phyloP scores from a whole-genome alignment of 768 basidiomycete species.

The Sarcodon aspratus region DNA sequence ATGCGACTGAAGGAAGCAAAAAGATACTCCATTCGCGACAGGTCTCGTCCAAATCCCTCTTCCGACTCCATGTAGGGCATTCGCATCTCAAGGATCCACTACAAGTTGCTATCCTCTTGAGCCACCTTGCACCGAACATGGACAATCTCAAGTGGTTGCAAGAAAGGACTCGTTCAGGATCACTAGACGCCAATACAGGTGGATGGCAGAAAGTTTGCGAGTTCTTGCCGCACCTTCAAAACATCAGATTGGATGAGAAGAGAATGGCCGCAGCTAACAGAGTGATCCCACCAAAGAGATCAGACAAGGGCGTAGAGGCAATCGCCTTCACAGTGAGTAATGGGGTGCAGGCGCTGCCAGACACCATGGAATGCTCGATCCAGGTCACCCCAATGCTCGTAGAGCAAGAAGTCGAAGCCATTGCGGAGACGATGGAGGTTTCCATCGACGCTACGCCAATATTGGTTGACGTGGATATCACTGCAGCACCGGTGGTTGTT shows the following conservation, averaged over 20 bases:
- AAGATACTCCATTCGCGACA: conserved; percentile 33
- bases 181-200: conserved; percentile 51
- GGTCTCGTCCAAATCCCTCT: conserved; percentile 52
- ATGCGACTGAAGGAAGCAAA: conserved; percentile 37
- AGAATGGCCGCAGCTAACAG: conserved; percentile 19
- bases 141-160: conserved; percentile 69
- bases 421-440: conserved; percentile 24
- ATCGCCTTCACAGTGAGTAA: conserved; percentile 29
- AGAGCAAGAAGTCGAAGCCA: conserved; percentile 27
- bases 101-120: conserved; percentile 58
- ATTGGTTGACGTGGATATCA: conserved; percentile 31
- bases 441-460: conserved; percentile 44
- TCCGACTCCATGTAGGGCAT: conserved; percentile 66
- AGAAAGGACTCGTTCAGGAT: conserved; percentile 64
- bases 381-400: conserved; percentile 27
- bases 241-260: conserved; percentile 51
- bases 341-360: conserved; percentile 29
- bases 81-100: conserved; percentile 65
- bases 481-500: conserved; percentile 25
- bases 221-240: conserved; percentile 62
- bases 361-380: conserved; percentile 20
- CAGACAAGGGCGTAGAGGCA: conserved; percentile 42
- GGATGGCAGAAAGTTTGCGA: conserved; percentile 63
- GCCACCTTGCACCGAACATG: conserved; percentile 64
- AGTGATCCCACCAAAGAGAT: conserved; percentile 14